A percentile compares a stretch with the other conserved stretches of the same genome.
phyloP scores from a whole-genome alignment of 1,139 yeast species.

The Hyphopichia pseudoburtonii region DNA sequence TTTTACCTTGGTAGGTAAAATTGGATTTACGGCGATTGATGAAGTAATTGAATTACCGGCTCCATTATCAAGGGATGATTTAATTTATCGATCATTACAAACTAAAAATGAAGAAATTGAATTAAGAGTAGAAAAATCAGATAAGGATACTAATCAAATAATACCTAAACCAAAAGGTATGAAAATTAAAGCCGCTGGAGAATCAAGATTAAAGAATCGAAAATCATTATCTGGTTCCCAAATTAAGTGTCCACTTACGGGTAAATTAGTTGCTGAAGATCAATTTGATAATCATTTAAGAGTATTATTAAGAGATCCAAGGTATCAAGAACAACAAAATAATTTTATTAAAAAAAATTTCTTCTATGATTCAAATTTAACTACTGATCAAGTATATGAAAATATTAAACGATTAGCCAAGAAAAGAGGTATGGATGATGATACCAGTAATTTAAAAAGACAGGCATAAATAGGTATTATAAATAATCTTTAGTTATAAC shows the following conservation, averaged over 20 bases:
- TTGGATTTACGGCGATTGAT: constrained; percentile 69
- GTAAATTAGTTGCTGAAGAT: constrained; percentile 65
- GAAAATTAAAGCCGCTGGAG: constrained; percentile 70
- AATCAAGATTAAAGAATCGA: constrained; percentile 49
- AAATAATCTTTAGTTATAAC: too few relatives aligned
- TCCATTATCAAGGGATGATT: constrained; percentile 60
- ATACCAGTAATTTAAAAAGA: not conserved
- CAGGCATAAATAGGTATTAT: not conserved
- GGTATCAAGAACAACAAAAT: constrained; percentile 69
- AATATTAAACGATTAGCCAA: constrained; percentile 67
- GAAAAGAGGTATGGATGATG: constrained; percentile 18
- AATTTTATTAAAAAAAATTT: constrained; percentile 64
- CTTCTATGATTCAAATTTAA: constrained; percentile 57
- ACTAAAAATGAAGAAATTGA: constrained; percentile 17
- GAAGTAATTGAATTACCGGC: constrained; percentile 57
- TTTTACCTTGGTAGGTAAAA: constrained; percentile 67
- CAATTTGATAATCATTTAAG: constrained; percentile 74
- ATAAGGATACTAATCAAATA: constrained; percentile 18
- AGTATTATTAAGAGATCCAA: constrained; percentile 75
- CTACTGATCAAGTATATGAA: constrained; percentile 68
- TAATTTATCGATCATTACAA: constrained; percentile 62
- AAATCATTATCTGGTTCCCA: constrained; percentile 25
- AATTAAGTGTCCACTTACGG: constrained; percentile 74
- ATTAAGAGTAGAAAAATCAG: not conserved
- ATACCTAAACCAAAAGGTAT: constrained; percentile 46